These are phyloP conservation scores for Colletotrichum sp. DNA, from an alignment of 2,329 filamentous ascomycete genomes.

Conservation along the genomic window DNA sequence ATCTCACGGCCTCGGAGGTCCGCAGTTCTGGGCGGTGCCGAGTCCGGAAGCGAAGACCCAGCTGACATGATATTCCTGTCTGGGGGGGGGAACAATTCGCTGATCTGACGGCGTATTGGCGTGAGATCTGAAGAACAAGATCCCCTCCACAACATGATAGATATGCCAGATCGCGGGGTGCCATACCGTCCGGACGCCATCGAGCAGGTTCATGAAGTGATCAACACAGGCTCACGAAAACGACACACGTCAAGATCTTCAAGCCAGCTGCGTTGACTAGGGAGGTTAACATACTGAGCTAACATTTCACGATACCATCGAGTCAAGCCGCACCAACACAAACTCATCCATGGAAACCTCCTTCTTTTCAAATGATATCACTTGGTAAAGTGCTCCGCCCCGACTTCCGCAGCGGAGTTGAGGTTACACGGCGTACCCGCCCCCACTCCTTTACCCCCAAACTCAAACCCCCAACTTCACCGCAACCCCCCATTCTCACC, in stretches of 20 bases:
- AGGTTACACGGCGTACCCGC: background rate
- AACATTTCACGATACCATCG: no score
- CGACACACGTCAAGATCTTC: no score
- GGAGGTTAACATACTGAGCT: no score
- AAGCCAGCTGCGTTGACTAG: no score
- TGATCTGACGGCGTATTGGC: no score
- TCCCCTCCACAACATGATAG: no score
- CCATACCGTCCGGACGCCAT: background rate
- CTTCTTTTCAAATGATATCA: background rate
- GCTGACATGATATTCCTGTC: no score
- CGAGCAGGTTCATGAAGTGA: background rate
- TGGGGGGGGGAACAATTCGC: no score
- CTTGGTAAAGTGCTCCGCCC: background rate
- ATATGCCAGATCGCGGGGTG: background rate
- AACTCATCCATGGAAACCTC: rapidly evolving
- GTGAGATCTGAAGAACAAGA: no score
- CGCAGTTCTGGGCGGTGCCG: background rate
- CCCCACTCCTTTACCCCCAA: background rate
- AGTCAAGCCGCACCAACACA: rapidly evolving
- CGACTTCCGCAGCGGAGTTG: background rate
- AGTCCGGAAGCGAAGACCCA: background rate
- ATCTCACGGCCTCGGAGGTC: background rate
- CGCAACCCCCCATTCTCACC: background rate
- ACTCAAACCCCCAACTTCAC: background rate
- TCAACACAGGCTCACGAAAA: background rate